Conservation (phyloP, 2,329 filamentous ascomycete genomes). For the Colletotrichum tropicale region DNA sequence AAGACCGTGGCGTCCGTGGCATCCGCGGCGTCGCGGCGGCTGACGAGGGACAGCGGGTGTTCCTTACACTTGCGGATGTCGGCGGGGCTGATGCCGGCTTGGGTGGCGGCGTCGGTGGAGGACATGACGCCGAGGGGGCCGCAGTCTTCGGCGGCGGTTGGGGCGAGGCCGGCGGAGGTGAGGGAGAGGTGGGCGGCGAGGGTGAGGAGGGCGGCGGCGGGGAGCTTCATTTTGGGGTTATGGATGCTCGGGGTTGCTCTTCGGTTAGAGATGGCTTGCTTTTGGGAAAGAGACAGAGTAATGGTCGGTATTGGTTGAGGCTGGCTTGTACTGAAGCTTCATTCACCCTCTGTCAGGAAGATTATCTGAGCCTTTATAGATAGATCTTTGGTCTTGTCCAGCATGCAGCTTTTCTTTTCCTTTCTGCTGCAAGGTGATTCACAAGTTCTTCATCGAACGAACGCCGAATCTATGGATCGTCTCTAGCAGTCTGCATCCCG, state of each 20-base stretch:
- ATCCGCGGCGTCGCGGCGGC: not conserved
- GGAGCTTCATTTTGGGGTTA: not conserved
- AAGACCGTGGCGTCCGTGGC: not conserved
- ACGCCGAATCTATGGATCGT: no score
- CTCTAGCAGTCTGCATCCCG: no score
- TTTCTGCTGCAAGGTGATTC: no score
- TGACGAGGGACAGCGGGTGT: not conserved
- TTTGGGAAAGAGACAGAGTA: not conserved
- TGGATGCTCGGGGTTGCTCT: not conserved
- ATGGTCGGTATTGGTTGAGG: not conserved
- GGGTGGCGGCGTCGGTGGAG: not conserved
- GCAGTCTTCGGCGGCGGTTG: not conserved
- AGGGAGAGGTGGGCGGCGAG: not conserved
- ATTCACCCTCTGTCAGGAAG: fast-evolving
- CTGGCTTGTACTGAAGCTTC: not conserved
- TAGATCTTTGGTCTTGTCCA: fast-evolving
- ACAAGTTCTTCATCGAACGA: no score
- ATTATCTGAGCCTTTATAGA: not conserved
- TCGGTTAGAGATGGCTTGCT: not conserved
- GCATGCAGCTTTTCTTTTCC: not conserved
- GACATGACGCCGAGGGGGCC: not conserved
- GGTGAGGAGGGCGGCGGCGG: not conserved
- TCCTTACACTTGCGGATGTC: not conserved
- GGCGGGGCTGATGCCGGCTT: not conserved
- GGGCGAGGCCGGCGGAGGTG: not conserved